These are phyloP conservation scores for Boletus sp. DNA, from an alignment of 768 basidiomycete genomes.

Conservation along the genomic window DNA sequence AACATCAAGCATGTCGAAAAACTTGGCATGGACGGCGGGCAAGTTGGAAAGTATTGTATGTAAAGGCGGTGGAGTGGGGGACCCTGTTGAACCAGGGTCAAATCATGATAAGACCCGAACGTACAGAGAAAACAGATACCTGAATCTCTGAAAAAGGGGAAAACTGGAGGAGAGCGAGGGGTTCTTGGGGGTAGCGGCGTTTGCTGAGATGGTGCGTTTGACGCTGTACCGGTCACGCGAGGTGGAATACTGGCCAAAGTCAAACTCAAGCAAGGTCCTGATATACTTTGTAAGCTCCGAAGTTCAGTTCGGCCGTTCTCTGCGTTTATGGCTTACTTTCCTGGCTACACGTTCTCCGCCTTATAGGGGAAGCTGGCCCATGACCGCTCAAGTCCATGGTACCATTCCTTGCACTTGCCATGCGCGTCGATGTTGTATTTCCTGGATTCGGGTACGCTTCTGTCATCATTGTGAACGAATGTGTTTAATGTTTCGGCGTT, in stretches of 20 bases:
- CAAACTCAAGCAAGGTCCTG: slow-evolving; percentile 19
- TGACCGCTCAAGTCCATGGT: background rate
- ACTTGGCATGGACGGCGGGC: slow-evolving; percentile 58
- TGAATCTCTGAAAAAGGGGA: slow-evolving; percentile 16
- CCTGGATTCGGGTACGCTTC: background rate
- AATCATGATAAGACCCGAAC: background rate
- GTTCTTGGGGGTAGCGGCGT: slow-evolving; percentile 11
- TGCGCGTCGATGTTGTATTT: background rate
- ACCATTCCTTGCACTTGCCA: background rate
- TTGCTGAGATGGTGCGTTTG: slow-evolving; percentile 15
- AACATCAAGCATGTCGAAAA: slow-evolving; percentile 71
- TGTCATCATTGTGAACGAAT: background rate
- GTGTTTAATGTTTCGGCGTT: background rate
- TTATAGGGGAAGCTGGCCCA: background rate
- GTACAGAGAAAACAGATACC: slow-evolving; percentile 3
- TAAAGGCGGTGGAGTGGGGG: slow-evolving; percentile 36
- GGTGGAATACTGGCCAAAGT: slow-evolving; percentile 7
- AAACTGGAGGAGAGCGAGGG: slow-evolving; percentile 8
- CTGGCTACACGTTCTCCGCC: background rate
- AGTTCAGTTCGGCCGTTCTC: background rate
- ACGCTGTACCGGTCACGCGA: slow-evolving; percentile 4
- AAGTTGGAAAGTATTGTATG: slow-evolving; percentile 52
- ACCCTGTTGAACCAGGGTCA: background rate
- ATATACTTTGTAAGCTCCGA: background rate
- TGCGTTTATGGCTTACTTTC: slow-evolving; percentile 6